phyloP scores from a whole-genome alignment of 768 basidiomycete genomes.

The Mycena kentingensis region DNA sequence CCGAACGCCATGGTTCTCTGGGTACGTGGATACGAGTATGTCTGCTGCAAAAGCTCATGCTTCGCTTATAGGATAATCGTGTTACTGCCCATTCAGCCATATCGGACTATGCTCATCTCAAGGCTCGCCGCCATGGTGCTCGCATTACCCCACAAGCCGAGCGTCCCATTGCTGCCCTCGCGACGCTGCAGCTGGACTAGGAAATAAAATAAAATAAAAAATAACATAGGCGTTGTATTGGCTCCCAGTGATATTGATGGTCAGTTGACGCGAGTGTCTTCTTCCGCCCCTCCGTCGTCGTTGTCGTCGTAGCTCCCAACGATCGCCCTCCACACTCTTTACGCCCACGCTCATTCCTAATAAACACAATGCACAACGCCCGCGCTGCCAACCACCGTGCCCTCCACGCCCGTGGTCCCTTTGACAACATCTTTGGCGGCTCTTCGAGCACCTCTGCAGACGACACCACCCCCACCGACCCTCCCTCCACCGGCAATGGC shows the following conservation, averaged over 20 bases:
- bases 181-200: conserved; percentile 6
- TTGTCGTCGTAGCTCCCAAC: conserved; percentile 20
- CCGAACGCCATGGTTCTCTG: conserved; percentile 65
- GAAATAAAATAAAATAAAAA: too few relatives aligned
- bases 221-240: too few relatives aligned
- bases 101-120: conserved; percentile 66
- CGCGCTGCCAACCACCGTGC: conserved; percentile 18
- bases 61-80: conserved; percentile 77
- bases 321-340: conserved; percentile 22
- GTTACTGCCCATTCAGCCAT: conserved; percentile 68
- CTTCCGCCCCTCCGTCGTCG: background rate
- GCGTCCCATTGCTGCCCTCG: conserved; percentile 66
- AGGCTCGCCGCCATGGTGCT: conserved; percentile 73
- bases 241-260: background rate
- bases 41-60: background rate
- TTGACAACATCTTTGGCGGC: too few relatives aligned
- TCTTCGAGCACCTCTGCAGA: conserved; percentile 19
- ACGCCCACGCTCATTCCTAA: conserved; percentile 18
- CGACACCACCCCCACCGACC: conserved; percentile 18
- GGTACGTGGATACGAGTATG: background rate
- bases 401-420: too few relatives aligned
- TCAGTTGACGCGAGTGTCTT: conserved; percentile 4
- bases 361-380: conserved; percentile 3
- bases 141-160: conserved; percentile 85
- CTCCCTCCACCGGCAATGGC: too few relatives aligned